A percentile compares a stretch with the other conserved stretches of the same genome.
Evolutionary conservation across 306 rosid species (phyloP).

Genomic region (Macrotyloma uniflorum): DNA sequence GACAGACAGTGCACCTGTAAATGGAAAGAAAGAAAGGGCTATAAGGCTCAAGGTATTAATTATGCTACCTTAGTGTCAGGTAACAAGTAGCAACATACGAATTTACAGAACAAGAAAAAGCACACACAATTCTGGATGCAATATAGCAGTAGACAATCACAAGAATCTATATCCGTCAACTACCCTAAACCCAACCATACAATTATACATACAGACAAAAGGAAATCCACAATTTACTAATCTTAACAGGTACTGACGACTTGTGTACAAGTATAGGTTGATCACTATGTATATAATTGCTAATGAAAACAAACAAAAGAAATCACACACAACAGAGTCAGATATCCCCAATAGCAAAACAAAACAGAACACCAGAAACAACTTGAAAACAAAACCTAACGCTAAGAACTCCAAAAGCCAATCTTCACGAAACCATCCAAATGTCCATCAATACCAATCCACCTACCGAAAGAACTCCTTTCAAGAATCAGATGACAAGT

Average conservation of each 20-base stretch:
- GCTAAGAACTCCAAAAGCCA: conserved; percentile 13
- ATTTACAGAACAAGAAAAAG: not conserved
- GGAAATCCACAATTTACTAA: conserved; percentile 10
- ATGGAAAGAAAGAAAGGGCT: not conserved
- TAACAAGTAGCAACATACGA: not conserved
- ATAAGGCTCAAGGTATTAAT: not conserved
- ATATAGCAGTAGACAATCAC: not conserved
- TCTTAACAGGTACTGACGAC: not conserved
- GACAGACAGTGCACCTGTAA: conserved; percentile 29
- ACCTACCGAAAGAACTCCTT: not conserved
- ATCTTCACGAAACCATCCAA: conserved; percentile 10
- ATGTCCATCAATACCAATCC: not conserved
- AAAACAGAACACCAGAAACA: conserved; percentile 29
- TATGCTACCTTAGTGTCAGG: conserved; percentile 1
- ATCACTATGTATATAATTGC: not conserved
- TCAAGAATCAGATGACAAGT: conserved; percentile 19
- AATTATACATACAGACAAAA: conserved; percentile 27
- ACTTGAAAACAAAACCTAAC: conserved; percentile 19
- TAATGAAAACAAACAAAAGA: conserved; percentile 7
- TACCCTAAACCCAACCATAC: conserved; percentile 27
- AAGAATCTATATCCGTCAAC: not conserved
- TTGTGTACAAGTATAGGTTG: not conserved
- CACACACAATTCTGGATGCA: not conserved
- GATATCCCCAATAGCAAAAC: conserved; percentile 9
- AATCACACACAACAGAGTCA: not conserved